Base-by-base conservation (phyloP, 371 early-diverging fungal genomes). In the Syncephalastrum sp. region DNA sequence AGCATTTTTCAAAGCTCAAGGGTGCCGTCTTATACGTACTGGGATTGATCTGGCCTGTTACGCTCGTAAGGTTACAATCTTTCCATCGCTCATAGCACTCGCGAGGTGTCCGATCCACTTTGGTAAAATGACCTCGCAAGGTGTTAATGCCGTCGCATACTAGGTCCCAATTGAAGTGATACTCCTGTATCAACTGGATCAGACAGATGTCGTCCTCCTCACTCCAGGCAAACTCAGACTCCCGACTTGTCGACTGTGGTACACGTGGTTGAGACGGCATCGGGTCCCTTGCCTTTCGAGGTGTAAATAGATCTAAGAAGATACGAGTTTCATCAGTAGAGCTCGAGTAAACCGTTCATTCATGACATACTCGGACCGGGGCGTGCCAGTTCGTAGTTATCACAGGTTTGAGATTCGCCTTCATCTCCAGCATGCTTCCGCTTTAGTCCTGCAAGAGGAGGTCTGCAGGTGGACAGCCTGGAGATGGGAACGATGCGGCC, bases 151-250 rank as follows among this genome's bases (percentile, higher is more conserved):
- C 61, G 43, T 87, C 88, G 1, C 82, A 67, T 5, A 90, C 78
- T 13, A 88, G 60, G 12, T 75, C 77, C 90, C 90, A 91, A 55
- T 91, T 91, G 66, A 77, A 83, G 38, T 78, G 70, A 57, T 78
- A 85, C 16, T 82, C 75, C 27, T 72, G 54, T 53, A 85, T 82
- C 5, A 86, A 64, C 13, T 64, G 59, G 29, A 81, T 75, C 42
- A 91, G 66, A 27, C 79, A 71, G 10, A 83, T 70, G 53, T 91
- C 90, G 56, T 91, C 92, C 14, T 89, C 90, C 23, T 72, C 69
- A 0, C 79, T 71, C 92, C 92, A 91, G 16, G 56, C 57, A 19
- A 33, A 33, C 38, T 33, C 38, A 10, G 10, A 41, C 17, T 48
- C 3, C 29, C 61, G 41, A 24, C 57, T 38, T 52, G 67, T 50